Evolutionary conservation across 176 grass and related monocot genomes (phyloP), one percentile per base, ranked within the genome.

Genomic region (Miscanthus lutarioriparius): DNA sequence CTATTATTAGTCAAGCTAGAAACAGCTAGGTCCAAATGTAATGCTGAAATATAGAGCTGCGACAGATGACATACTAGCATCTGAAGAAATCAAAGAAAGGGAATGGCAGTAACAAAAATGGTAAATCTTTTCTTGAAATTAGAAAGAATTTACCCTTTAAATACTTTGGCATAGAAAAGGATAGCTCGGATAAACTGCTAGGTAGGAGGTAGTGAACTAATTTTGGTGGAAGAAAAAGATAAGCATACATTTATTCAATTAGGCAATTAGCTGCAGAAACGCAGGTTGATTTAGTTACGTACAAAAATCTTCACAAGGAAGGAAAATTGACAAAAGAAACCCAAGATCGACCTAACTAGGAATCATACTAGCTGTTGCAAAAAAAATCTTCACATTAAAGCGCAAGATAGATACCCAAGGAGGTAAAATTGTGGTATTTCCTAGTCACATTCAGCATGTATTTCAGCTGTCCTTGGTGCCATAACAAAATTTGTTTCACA

Each of bases 1-100:
- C 67, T 79, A 48, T 79, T 79, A 74, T 79, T 79, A 74, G 64
- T 73, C 64, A 76, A 82, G 66, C 67, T 43, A 63, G 38, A 19
- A 51, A 74, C 67, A 39, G 62, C 53, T 83, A 74, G 72, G 49
- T 66, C 54, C 51, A 63, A 44, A 44, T 22, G 72, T 36, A 63
- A 66, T 78, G 44, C 40, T 82, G 28, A 88, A 59, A 86, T 80
- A 23, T 26, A 51, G 2, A 79, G 10, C 9, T 83, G 4, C 7
- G 5, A 74, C 48, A 61, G 49, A 78, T 64, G 41, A 5, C 39
- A 80, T 49, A 53, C 27, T 64, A 66, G 37, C 8, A 76, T 80
- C 73, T 28, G 3, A 63, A 20, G 12, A 79, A 86, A 61, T 23
- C 20, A 79, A 47, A 80, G 20, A 65, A 54, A 53, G 2, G 68